phyloP scores from a whole-genome alignment of 1,284 basidiomycete genomes.

The Meripilus lineatus region DNA sequence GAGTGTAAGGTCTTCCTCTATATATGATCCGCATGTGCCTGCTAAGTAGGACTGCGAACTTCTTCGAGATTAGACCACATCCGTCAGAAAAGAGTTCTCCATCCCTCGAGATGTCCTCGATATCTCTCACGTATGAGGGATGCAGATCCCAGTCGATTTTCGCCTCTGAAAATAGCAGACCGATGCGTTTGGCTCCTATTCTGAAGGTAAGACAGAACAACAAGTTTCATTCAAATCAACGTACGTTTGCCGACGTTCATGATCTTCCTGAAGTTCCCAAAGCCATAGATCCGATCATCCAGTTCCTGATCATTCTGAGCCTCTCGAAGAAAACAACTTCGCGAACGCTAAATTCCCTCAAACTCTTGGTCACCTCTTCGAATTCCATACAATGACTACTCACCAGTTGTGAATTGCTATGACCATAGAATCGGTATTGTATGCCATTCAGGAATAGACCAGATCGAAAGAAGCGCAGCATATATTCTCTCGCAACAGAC shows the following conservation, averaged over 20 bases:
- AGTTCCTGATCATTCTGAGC: constrained; percentile 50
- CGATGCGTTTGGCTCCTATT: constrained; percentile 61
- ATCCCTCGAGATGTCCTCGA: constrained; percentile 49
- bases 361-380: neutral
- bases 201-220: constrained; percentile 1
- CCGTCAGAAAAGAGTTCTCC: constrained; percentile 64
- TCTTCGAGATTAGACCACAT: constrained; percentile 55
- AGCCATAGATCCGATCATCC: constrained; percentile 45
- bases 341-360: constrained; percentile 37
- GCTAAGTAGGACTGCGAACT: constrained; percentile 46
- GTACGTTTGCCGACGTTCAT: constrained; percentile 60
- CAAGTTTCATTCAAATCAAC: constrained; percentile 11
- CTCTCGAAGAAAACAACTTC: constrained; percentile 56
- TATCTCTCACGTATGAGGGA: constrained; percentile 45
- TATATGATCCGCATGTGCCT: constrained; percentile 50
- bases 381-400: neutral
- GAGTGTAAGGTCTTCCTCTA: constrained; percentile 50
- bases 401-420: constrained; percentile 64
- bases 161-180: constrained; percentile 58
- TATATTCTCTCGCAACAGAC: constrained; percentile 41
- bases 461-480: constrained; percentile 45
- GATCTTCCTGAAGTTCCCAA: constrained; percentile 55
- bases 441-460: constrained; percentile 53
- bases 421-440: constrained; percentile 64
- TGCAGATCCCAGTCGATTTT: constrained; percentile 52